A percentile compares a stretch with the other conserved stretches of the same genome.
These are phyloP conservation scores for Gamsiella multidivaricata DNA, from an alignment of 192 early-diverging fungal genomes.

Conservation along the genomic window DNA sequence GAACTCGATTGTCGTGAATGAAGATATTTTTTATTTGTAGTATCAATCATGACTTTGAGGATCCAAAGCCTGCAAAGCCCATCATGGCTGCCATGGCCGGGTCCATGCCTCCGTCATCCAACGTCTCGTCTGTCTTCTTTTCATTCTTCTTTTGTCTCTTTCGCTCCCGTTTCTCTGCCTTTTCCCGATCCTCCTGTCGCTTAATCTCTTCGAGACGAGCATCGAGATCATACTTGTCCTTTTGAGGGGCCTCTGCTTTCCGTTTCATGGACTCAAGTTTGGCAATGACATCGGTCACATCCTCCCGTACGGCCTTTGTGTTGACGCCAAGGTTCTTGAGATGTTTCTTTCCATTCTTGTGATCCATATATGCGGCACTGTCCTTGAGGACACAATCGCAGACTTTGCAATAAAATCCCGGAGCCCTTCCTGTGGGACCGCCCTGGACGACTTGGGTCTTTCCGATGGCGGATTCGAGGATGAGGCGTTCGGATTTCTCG, in stretches of 20 bases:
- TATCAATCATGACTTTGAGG: conserved; percentile 56
- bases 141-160: conserved; percentile 69
- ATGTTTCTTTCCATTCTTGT: conserved; percentile 93
- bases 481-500: conserved; percentile 61
- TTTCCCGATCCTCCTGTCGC: conserved; percentile 77
- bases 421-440: conserved; percentile 68
- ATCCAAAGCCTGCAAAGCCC: conserved; percentile 74
- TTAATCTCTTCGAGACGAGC: conserved; percentile 71
- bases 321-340: conserved; percentile 83
- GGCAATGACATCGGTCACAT: conserved; percentile 78
- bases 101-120: conserved; percentile 57
- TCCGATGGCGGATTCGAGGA: conserved; percentile 80
- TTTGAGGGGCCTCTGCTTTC: conserved; percentile 69
- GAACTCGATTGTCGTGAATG: too few relatives aligned
- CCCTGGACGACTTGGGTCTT: conserved; percentile 85
- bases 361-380: conserved; percentile 89
- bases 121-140: conserved; percentile 42
- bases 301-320: conserved; percentile 85
- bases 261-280: conserved; percentile 77
- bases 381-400: conserved; percentile 93
- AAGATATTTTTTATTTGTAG: too few relatives aligned
- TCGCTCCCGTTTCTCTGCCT: conserved; percentile 63
- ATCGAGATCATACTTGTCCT: conserved; percentile 75
- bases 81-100: conserved; percentile 81
- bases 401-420: conserved; percentile 92